Conservation (phyloP, 768 basidiomycete genomes). For the Termitomyces sp. region DNA sequence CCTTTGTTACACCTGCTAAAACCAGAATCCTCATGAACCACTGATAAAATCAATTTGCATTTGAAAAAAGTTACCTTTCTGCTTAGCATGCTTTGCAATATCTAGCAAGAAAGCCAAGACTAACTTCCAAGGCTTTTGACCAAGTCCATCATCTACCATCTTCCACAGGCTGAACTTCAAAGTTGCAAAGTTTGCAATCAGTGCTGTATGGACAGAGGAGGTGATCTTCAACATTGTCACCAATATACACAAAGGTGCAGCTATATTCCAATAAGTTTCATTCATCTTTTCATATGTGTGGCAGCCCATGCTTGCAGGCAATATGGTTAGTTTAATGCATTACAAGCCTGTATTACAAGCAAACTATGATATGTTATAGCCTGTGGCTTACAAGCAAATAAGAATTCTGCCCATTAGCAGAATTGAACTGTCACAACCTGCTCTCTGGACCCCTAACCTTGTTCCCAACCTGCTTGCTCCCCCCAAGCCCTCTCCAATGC, state of each 20-base stretch:
- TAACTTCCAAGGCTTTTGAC: neutral
- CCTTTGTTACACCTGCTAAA: neutral
- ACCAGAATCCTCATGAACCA: too few relatives aligned
- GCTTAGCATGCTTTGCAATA: neutral
- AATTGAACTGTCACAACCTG: too few relatives aligned
- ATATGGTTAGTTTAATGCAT: too few relatives aligned
- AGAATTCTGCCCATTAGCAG: too few relatives aligned
- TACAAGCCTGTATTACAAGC: too few relatives aligned
- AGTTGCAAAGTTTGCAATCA: neutral
- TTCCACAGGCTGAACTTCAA: neutral
- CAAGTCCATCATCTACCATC: neutral
- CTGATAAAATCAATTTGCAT: too few relatives aligned
- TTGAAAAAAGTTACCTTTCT: neutral
- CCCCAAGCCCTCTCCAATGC: too few relatives aligned
- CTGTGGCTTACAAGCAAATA: too few relatives aligned
- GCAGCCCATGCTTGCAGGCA: constrained; percentile 1
- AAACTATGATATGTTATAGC: too few relatives aligned
- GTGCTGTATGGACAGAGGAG: neutral
- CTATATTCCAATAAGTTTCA: constrained; percentile 6
- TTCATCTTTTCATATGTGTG: constrained; percentile 8
- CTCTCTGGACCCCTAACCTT: too few relatives aligned
- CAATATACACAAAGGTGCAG: neutral
- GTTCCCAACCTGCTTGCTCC: too few relatives aligned
- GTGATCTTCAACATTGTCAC: neutral
- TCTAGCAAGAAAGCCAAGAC: neutral